Evolutionary conservation across 1,284 basidiomycete species (phyloP).

Genomic region (Cryptococcus sp.): DNA sequence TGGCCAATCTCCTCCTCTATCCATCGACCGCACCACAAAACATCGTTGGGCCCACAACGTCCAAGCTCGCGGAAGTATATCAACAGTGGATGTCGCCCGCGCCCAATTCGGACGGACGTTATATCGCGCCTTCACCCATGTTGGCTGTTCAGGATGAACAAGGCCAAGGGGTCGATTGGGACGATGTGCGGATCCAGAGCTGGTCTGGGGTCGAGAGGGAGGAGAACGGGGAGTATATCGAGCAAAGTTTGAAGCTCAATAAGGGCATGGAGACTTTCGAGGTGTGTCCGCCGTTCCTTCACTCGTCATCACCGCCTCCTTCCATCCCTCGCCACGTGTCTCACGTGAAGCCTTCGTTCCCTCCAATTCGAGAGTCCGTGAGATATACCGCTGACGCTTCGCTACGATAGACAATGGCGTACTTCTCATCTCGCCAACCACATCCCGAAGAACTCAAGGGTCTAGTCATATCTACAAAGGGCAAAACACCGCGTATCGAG

Average conservation of each 20-base stretch:
- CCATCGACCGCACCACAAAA: constrained; percentile 12
- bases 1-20: constrained; percentile 23
- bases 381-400: no score
- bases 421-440: constrained; percentile 13
- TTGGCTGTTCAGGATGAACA: constrained; percentile 13
- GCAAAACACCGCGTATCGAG: constrained; percentile 16
- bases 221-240: constrained; percentile 41
- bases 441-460: constrained; percentile 21
- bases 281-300: constrained; percentile 10
- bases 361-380: neutral
- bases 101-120: constrained; percentile 15
- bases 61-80: constrained; percentile 27
- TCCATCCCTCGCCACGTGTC: neutral
- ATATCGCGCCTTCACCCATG: constrained; percentile 35
- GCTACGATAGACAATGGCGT: constrained; percentile 23
- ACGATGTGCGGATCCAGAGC: constrained; percentile 41
- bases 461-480: constrained; percentile 21
- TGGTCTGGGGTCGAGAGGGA: constrained; percentile 38
- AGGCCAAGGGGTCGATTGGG: constrained; percentile 37
- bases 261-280: constrained; percentile 17
- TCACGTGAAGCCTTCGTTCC: neutral
- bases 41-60: constrained; percentile 7
- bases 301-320: neutral
- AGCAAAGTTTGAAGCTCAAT: constrained; percentile 27
- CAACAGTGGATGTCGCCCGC: constrained; percentile 39